Percentiles rank a stretch among this genome's conserved stretches.
phyloP scores from a whole-genome alignment of 108 stramenopile genomes.

The Epithemia pelagica region DNA sequence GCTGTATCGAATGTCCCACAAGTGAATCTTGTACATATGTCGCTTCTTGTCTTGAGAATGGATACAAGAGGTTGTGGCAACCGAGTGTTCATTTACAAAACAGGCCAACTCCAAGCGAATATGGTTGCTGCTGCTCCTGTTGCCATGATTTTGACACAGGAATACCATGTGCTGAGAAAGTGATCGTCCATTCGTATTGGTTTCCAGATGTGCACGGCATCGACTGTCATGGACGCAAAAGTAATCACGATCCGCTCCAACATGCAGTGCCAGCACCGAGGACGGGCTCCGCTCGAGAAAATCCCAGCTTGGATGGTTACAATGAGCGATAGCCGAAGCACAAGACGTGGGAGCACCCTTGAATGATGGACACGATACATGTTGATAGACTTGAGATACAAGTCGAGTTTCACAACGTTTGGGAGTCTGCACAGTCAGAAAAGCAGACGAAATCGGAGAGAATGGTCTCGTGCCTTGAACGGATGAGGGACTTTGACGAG shows the following conservation, averaged over 20 bases:
- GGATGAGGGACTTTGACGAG: neutral
- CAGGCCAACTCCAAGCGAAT: no score
- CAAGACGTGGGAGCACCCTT: no score
- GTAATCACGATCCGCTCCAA: neutral
- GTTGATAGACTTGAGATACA: no score
- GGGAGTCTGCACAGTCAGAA: no score
- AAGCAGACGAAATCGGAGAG: no score
- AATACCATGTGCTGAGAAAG: neutral
- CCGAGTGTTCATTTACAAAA: neutral
- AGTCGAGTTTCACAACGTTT: no score
- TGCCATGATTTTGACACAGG: neutral
- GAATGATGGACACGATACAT: no score
- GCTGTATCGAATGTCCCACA: neutral
- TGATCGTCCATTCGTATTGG: neutral
- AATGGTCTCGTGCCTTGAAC: no score
- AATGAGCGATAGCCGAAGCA: no score
- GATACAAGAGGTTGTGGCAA: neutral
- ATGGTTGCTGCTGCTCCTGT: no score
- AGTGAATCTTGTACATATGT: no score
- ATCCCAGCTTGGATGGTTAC: neutral
- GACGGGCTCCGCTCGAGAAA: neutral
- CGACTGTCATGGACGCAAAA: neutral
- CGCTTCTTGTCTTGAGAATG: neutral
- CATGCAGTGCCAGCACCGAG: neutral
- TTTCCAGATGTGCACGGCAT: neutral